These are phyloP conservation scores for Leccinum cinnamomeum DNA, from an alignment of 1,284 basidiomycete species.

Conservation along the genomic window DNA sequence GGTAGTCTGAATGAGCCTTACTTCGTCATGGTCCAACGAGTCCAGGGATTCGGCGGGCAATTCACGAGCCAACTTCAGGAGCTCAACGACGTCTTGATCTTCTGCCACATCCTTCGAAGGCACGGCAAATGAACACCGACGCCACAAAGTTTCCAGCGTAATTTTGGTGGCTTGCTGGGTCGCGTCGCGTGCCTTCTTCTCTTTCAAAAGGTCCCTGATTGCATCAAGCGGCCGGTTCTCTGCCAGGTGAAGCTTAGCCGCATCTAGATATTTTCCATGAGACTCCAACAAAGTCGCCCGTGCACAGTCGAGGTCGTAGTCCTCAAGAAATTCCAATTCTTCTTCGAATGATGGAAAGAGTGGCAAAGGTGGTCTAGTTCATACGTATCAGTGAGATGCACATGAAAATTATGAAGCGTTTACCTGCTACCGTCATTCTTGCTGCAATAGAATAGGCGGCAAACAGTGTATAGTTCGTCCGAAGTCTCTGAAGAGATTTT, in stretches of 20 bases:
- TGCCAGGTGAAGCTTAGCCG: slow-evolving; percentile 53
- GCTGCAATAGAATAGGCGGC: too few species aligned
- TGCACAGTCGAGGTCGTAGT: slow-evolving; percentile 53
- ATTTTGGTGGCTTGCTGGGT: slow-evolving; percentile 34
- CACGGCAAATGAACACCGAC: too few species aligned
- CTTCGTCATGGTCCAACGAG: slow-evolving; percentile 19
- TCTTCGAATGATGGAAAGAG: slow-evolving; percentile 38
- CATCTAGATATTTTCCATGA: slow-evolving; percentile 47
- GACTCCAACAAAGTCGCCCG: slow-evolving; percentile 51
- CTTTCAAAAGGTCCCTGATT: slow-evolving; percentile 45
- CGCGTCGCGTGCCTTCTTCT: slow-evolving; percentile 32
- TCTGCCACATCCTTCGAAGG: too few species aligned
- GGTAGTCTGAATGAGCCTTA: not conserved
- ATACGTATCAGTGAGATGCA: too few species aligned
- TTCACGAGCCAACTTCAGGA: slow-evolving; percentile 23
- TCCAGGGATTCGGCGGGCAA: slow-evolving; percentile 19
- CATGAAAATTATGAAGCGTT: rapidly evolving
- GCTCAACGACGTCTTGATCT: not conserved
- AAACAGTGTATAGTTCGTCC: too few species aligned
- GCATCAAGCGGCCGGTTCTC: slow-evolving; percentile 53
- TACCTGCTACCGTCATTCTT: too few species aligned
- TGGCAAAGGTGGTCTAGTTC: too few species aligned
- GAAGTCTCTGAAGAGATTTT: too few species aligned
- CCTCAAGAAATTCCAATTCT: slow-evolving; percentile 56
- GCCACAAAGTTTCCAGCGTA: slow-evolving; percentile 16